Evolutionary conservation across 208 protist species (phyloP).

Genomic region (Vickermania ingenoplastis): DNA sequence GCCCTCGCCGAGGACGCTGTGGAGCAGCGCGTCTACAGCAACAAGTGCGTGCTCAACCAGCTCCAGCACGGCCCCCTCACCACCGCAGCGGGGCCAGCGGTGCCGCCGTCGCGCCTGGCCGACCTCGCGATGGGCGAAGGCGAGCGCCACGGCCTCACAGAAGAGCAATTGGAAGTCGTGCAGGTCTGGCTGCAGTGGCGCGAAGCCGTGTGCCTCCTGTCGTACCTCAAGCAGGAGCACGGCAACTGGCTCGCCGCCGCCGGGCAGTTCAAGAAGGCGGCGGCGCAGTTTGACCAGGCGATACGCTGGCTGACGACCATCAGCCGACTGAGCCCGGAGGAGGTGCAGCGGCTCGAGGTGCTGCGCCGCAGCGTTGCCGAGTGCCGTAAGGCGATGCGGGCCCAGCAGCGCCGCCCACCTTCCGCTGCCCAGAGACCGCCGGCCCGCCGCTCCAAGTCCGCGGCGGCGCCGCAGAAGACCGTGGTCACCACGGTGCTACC

Average conservation of each 20-base stretch:
- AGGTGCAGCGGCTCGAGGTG: slow-evolving; percentile 22
- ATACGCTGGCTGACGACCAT: slow-evolving; percentile 50
- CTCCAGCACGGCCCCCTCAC: background rate
- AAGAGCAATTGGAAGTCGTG: background rate
- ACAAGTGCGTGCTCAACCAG: background rate
- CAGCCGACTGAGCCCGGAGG: slow-evolving; percentile 18
- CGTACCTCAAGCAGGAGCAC: slow-evolving; percentile 43
- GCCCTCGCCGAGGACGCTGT: slow-evolving; percentile 39
- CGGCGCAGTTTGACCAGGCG: slow-evolving; percentile 40
- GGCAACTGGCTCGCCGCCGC: slow-evolving; percentile 38
- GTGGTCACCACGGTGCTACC: slow-evolving; percentile 62
- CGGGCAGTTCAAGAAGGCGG: slow-evolving; percentile 24
- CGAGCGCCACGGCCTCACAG: background rate
- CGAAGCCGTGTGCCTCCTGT: slow-evolving; percentile 48
- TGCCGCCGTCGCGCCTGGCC: background rate
- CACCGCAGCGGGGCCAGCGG: background rate
- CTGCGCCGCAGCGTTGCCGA: slow-evolving; percentile 26
- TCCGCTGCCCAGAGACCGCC: background rate
- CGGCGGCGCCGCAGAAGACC: slow-evolving; percentile 15
- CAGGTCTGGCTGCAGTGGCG: slow-evolving; percentile 42
- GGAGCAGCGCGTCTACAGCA: slow-evolving; percentile 36
- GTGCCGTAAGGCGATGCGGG: slow-evolving; percentile 16
- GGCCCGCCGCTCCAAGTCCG: background rate
- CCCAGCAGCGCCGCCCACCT: slow-evolving; percentile 10
- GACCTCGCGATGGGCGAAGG: background rate